Evolutionary conservation across 1,139 yeast genomes (phyloP).

Genomic region (Candida sanyaensis): DNA sequence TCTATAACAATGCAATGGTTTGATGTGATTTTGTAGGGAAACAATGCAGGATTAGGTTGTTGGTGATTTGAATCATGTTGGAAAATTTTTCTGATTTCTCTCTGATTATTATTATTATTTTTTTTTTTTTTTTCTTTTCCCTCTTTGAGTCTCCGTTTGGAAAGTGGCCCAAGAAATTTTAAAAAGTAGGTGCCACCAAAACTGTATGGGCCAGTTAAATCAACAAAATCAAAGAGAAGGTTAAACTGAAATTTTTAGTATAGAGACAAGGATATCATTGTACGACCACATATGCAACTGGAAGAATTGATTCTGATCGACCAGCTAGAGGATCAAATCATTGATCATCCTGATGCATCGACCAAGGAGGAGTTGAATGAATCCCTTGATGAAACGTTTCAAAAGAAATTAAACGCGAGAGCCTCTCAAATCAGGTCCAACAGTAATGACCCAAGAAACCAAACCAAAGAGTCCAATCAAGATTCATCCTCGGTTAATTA

Average conservation of each 20-base stretch:
- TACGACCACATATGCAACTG: conserved; percentile 28
- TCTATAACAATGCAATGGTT: not conserved
- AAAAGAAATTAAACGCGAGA: conserved; percentile 44
- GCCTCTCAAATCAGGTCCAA: conserved; percentile 38
- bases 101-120: not conserved
- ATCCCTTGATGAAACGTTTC: conserved; percentile 46
- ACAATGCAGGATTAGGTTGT: not conserved
- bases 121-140: not conserved
- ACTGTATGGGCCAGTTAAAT: too few species aligned
- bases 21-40: not conserved
- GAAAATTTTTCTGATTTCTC: conserved; percentile 1
- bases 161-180: too few species aligned
- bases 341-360: conserved; percentile 47
- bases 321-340: conserved; percentile 46
- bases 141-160: not conserved
- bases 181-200: too few species aligned
- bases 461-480: conserved; percentile 10
- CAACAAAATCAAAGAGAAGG: too few species aligned
- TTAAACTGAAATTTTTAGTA: too few species aligned
- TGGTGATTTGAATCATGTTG: not conserved
- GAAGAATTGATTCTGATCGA: conserved; percentile 45
- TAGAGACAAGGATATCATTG: not conserved
- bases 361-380: conserved; percentile 35
- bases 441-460: conserved; percentile 13
- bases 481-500: conserved; percentile 12